A percentile compares a stretch with the other conserved stretches of the same genome.
These are phyloP conservation scores for Pelargonium citronellum DNA, from an alignment of 441 rosid species.

Conservation along the genomic window DNA sequence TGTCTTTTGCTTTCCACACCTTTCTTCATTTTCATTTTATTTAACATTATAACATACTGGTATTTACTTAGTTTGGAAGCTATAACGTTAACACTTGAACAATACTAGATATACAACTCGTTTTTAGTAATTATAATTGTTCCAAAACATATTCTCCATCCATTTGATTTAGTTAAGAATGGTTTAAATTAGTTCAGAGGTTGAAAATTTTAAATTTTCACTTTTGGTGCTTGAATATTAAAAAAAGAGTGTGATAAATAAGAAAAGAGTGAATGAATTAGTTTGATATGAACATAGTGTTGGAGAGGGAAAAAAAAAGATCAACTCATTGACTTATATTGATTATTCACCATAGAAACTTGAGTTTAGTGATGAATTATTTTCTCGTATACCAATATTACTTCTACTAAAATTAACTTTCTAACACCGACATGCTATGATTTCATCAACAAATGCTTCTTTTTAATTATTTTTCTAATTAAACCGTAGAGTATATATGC, in stretches of 20 bases:
- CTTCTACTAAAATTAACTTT: not conserved
- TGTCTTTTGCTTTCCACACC: not conserved
- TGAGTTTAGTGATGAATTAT: not conserved
- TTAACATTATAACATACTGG: not conserved
- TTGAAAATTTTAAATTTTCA: no score
- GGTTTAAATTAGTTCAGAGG: no score
- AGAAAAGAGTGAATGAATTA: no score
- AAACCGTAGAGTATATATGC: not conserved
- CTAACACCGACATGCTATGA: not conserved
- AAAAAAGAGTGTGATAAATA: no score
- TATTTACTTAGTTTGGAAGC: not conserved
- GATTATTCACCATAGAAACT: not conserved
- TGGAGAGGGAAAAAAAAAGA: no score
- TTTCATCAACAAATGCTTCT: not conserved
- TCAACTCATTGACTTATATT: not conserved
- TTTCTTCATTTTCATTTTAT: not conserved
- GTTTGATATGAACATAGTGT: no score
- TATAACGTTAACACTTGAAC: no score
- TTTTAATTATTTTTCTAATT: not conserved
- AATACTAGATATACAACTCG: no score
- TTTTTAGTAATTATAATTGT: no score
- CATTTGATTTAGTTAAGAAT: no score
- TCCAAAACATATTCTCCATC: no score
- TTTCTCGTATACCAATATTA: not conserved
- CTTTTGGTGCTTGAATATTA: no score